phyloP scores from a whole-genome alignment of 768 basidiomycete genomes.

The Tephrocybe sp. region DNA sequence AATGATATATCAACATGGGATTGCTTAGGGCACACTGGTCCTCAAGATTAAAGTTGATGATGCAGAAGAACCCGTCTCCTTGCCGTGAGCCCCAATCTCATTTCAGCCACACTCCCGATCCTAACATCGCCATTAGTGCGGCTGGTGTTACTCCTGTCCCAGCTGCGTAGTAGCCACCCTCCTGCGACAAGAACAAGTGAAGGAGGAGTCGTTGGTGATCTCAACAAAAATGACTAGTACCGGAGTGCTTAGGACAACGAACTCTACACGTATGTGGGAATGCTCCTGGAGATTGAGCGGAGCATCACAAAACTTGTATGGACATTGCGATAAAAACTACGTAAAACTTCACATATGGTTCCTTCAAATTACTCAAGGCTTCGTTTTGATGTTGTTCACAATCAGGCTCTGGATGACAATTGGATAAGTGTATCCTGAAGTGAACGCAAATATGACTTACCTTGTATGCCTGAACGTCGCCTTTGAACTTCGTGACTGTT shows the following conservation, averaged over 20 bases:
- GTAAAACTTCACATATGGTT: background rate
- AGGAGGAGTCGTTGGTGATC: too few species aligned
- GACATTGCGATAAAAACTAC: background rate
- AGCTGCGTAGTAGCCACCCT: constrained; percentile 1
- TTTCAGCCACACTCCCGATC: background rate
- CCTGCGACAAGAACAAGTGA: background rate
- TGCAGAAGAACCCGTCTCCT: constrained; percentile 18
- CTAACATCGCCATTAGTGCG: constrained; percentile 15
- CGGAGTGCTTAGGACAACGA: too few species aligned
- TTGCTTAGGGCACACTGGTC: constrained; percentile 21
- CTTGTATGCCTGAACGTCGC: constrained; percentile 93
- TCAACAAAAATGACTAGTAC: too few species aligned
- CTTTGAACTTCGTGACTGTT: constrained; percentile 79
- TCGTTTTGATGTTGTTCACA: constrained; percentile 67
- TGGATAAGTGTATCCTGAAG: constrained; percentile 9
- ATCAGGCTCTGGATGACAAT: constrained; percentile 61
- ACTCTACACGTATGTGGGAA: too few species aligned
- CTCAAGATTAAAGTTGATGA: constrained; percentile 22
- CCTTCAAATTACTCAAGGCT: constrained; percentile 33
- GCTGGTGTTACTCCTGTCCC: constrained; percentile 22
- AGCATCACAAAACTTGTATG: background rate
- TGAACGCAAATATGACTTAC: constrained; percentile 32
- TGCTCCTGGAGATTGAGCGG: too few species aligned
- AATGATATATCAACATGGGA: too few species aligned
- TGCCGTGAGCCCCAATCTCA: constrained; percentile 21